Evolutionary conservation across 768 basidiomycete species (phyloP), one percentile per base, ranked within the genome.

Genomic region (Mycena crocata): DNA sequence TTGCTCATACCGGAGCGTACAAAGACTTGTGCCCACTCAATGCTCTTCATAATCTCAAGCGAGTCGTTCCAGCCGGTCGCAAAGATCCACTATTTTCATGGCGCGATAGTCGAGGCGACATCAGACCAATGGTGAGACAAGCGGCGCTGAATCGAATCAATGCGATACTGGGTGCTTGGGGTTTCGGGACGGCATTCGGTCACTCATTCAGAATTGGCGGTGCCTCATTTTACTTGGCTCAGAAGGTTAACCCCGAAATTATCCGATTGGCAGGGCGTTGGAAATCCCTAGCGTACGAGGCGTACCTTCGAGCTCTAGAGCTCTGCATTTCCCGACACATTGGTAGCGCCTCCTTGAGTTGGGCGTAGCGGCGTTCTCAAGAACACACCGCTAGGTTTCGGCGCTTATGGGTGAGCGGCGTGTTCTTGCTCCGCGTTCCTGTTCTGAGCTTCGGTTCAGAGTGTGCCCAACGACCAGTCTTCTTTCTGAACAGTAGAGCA

Each of bases 241-340:
- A n/a, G n/a, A n/a, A n/a, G n/a, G n/a, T n/a, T n/a, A n/a, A n/a
- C n/a, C n/a, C n/a, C n/a, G n/a, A n/a, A n/a, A n/a, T n/a, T n/a
- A n/a, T n/a, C n/a, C n/a, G n/a, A n/a, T n/a, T n/a, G n/a, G n/a
- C n/a, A n/a, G n/a, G n/a, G n/a, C n/a, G n/a, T n/a, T n/a, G n/a
- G n/a, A n/a, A n/a, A n/a, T n/a, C n/a, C n/a, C 63, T 81, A 0
- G 81, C 82, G 1, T 84, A 82, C 62, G 73, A 82, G 62, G 67
- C 73, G 0, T 83, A 83, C 71, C 77, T 82, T 21, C 75, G 77
- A 0, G 74, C 79, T 26, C 78, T 82, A 44, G 78, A 82, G 64
- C 77, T 37, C 15, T 31, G 23, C 51, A 37, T 37, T 2, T 37
- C 51, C 32, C n/a, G 34, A 23, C 51, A 54, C 21, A 35, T 54